Evolutionary conservation across 331 rosid species (phyloP), one percentile per base, ranked within the genome.

Genomic region (Stylosanthes scabra): DNA sequence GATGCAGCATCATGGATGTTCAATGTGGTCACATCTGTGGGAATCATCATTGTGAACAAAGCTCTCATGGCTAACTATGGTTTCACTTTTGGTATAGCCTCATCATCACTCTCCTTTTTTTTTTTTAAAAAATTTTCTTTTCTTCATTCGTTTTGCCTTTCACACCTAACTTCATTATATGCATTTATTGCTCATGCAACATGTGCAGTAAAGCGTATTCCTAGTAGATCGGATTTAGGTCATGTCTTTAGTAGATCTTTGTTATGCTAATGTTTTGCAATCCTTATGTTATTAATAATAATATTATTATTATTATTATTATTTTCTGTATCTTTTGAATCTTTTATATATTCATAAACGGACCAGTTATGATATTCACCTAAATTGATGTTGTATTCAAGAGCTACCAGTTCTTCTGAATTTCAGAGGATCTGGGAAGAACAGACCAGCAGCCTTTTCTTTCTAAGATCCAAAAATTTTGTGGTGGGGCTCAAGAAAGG

Each of bases 1-100:
- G 99, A 94, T 82, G 87, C 88, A 20, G 97, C 97, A 3, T 85
- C 99, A 4, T 94, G 99, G 99, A 54, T 83, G 93, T 91, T 94
- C 88, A 91, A 93, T 81, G 89, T 91, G 9, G 97, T 91, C 63
- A 91, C 97, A 27, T 93, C 98, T 72, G 98, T 93, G 2, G 96
- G 98, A 64, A 91, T 93, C 56, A 93, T 93, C 66, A 80, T 91
- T 61, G 97, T 89, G 75, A 93, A 93, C 59, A 93, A 93, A 76
- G 89, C 97, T 34, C 86, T 93, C 47, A 86, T 93, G 97, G 97
- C 91, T 44, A 86, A 85, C 8, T 81, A 89, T 84, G 99, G 96
- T 72, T 94, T 91, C 84, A 88, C 84, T 82, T 94, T 94, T 63
- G 99, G 99, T 91, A 80, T 25, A 71, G 45, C 51, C 58, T 59